These are phyloP conservation scores for Hygrophorus pudorinus DNA, from an alignment of 768 basidiomycete genomes.

Conservation along the genomic window DNA sequence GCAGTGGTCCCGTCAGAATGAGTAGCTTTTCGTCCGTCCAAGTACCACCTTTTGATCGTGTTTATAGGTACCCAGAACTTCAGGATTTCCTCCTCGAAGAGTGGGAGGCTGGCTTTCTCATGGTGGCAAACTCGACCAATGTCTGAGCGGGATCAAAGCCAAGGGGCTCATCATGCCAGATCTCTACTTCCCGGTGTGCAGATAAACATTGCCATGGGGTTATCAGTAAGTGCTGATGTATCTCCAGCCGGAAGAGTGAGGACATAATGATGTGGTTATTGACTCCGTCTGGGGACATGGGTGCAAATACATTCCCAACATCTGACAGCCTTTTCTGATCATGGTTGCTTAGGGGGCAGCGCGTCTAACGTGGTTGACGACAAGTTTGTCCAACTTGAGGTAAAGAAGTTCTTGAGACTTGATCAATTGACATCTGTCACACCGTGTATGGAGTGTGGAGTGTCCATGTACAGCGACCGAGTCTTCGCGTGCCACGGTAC, in stretches of 20 bases:
- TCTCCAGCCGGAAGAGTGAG: slow-evolving; percentile 11
- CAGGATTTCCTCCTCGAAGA: too few species aligned
- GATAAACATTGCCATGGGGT: not conserved
- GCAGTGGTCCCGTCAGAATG: too few species aligned
- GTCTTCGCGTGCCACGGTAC: too few species aligned
- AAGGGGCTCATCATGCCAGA: slow-evolving; percentile 52
- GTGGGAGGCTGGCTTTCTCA: too few species aligned
- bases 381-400: slow-evolving; percentile 31
- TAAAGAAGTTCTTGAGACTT: slow-evolving; percentile 35
- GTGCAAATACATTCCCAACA: slow-evolving; percentile 8
- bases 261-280: slow-evolving; percentile 32
- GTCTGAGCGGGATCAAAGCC: slow-evolving; percentile 34
- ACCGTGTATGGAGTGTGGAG: too few species aligned
- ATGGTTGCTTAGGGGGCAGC: slow-evolving; percentile 29
- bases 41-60: too few species aligned
- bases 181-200: slow-evolving; percentile 41
- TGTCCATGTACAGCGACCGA: too few species aligned
- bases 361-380: slow-evolving; percentile 29
- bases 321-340: too few species aligned
- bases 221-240: not conserved
- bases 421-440: not conserved
- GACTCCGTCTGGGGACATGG: slow-evolving; percentile 51
- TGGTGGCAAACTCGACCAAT: slow-evolving; percentile 30
- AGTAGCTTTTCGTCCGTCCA: too few species aligned
- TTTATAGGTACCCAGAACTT: too few species aligned